phyloP scores from a whole-genome alignment of 805 yeast genomes.

The Starmerella bombicola region DNA sequence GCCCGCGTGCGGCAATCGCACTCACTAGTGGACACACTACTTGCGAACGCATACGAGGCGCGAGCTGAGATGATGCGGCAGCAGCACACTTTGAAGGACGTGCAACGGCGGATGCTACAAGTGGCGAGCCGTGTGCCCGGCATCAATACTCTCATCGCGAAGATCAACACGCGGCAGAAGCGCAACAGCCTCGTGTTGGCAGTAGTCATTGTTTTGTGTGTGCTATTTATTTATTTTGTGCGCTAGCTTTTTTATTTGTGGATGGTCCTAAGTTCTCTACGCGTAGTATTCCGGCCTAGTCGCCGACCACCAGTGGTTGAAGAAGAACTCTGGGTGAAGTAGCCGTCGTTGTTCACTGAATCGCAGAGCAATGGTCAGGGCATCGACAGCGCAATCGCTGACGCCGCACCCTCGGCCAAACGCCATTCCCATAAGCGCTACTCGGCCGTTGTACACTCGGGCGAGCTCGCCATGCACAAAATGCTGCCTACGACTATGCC shows the following conservation, averaged over 20 bases:
- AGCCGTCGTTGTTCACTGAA: conserved; percentile 26
- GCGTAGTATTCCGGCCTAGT: conserved; percentile 24
- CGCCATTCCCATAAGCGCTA: conserved; percentile 66
- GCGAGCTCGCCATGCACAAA: conserved; percentile 29
- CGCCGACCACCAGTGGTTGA: conserved; percentile 22
- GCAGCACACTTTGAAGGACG: conserved; percentile 46
- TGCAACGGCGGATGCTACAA: conserved; percentile 50
- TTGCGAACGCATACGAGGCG: conserved; percentile 79
- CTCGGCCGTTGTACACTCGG: conserved; percentile 31
- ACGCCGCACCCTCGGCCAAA: conserved; percentile 76
- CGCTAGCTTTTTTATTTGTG: conserved; percentile 17
- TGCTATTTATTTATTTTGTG: conserved; percentile 51
- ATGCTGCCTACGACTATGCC: conserved; percentile 40
- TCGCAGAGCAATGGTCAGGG: conserved; percentile 45
- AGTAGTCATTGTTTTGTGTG: conserved; percentile 55
- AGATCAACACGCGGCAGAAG: conserved; percentile 77
- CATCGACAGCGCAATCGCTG: conserved; percentile 67
- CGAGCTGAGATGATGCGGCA: conserved; percentile 74
- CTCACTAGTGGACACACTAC: conserved; percentile 61
- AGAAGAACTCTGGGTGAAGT: conserved; percentile 26
- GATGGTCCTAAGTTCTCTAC: conserved; percentile 6
- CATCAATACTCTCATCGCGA: conserved; percentile 55
- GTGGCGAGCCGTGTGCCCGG: conserved; percentile 71
- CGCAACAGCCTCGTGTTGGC: conserved; percentile 82
- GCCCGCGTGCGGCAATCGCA: conserved; percentile 61